Base-by-base conservation (phyloP, 768 basidiomycete species). In the Trametes elegans region DNA sequence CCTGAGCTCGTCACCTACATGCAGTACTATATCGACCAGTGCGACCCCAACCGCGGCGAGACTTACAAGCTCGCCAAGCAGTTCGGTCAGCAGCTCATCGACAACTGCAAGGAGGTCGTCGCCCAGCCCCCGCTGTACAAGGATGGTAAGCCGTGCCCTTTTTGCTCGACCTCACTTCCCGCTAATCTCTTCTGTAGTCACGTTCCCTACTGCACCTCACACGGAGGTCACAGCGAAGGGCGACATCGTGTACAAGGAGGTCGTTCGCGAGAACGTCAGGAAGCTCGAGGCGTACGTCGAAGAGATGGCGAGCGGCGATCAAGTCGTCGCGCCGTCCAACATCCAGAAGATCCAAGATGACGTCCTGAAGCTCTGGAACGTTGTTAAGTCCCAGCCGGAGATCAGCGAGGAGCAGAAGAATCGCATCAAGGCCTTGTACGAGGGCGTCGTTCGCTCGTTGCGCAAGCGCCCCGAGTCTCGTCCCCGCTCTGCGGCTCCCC, bases 291-390 rank as follows among this genome's bases (percentile, higher is more conserved):
- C 93, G 1, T 99, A 99, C 64, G 97, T 93, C 49, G 86, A 94
- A 65, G 94, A 99, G 74, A 99, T 99, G 97, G 94, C 97, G 1
- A 92, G 90, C 56, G 92, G 93, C 2, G 93, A 95, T 66, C 85
- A 89, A 6, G 88, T 92, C 46, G 82, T 90, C 2, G 81, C 81
- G 18, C 76, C 83, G 29, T 83, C 95, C 68, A 98, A 98, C 73
- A 90, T 97, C 57, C 90, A 97, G 75, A 98, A 98, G 74, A 93
- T 98, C 40, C 95, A 98, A 67, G 91, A 95, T 35, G 94, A 98
- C 62, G 93, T 99, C 44, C 78, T 94, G 51, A 98, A 95, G 67
- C 82, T 99, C 5, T 99, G 96, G 94, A 93, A 88, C 49, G 87
- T 98, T 55, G 94, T 99, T 66, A 97, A 95, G 72, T 86, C 91